These are phyloP conservation scores for Wickerhamiella kazuoi DNA, from an alignment of 805 yeast species.

Conservation along the genomic window DNA sequence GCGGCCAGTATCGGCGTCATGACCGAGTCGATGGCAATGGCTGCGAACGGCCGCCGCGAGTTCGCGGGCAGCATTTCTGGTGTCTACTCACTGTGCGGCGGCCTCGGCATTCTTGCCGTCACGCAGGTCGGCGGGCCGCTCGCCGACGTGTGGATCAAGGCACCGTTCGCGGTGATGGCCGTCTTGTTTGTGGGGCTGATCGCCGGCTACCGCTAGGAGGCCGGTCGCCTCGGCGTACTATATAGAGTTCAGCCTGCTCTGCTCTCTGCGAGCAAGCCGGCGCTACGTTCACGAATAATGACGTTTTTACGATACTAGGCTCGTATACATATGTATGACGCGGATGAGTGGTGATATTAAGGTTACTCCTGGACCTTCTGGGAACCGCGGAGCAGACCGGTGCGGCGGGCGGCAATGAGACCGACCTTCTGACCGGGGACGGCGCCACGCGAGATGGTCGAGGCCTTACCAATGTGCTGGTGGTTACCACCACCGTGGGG, in stretches of 20 bases:
- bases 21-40: conserved; percentile 45
- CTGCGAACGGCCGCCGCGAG: conserved; percentile 28
- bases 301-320: background rate
- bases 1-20: conserved; percentile 44
- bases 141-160: conserved; percentile 38
- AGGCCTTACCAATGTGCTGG: conserved; percentile 99
- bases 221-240: too few relatives aligned
- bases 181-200: conserved; percentile 19
- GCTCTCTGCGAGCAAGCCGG: background rate
- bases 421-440: conserved; percentile 99
- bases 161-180: conserved; percentile 41
- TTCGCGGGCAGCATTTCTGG: conserved; percentile 53
- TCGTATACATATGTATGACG: background rate
- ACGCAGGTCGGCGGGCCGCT: conserved; percentile 44
- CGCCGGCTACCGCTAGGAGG: too few relatives aligned
- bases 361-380: conserved; percentile 71
- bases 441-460: conserved; percentile 98
- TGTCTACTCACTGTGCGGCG: conserved; percentile 49
- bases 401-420: conserved; percentile 99
- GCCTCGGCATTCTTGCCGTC: conserved; percentile 43
- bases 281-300: background rate
- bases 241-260: too few relatives aligned
- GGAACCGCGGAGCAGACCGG: conserved; percentile 99
- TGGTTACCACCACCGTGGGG: conserved; percentile 99
- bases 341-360: conserved; percentile 4